Percentiles rank a stretch among this genome's conserved stretches.
These are phyloP conservation scores for Mortierella alpina DNA, from an alignment of 192 early-diverging fungal species.

Conservation along the genomic window DNA sequence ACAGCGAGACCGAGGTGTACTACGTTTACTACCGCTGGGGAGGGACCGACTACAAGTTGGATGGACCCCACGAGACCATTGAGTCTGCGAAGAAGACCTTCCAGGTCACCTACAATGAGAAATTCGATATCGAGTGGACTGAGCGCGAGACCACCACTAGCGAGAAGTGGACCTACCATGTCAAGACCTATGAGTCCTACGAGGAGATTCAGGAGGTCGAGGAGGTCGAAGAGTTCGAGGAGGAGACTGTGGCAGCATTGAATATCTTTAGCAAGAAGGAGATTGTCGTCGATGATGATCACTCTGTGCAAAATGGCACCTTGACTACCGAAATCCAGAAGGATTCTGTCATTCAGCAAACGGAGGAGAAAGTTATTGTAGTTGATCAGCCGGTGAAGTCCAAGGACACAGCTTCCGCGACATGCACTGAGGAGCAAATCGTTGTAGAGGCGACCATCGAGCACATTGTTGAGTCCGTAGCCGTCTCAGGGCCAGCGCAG, in stretches of 20 bases:
- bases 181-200: conserved; percentile 34
- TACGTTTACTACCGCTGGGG: no score
- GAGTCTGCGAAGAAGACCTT: conserved; percentile 36
- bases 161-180: conserved; percentile 34
- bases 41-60: conserved; percentile 29
- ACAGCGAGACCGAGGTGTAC: no score
- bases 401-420: background rate
- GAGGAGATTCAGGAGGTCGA: conserved; percentile 36
- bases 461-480: background rate
- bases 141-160: conserved; percentile 20
- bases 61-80: conserved; percentile 35
- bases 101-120: conserved; percentile 25
- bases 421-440: background rate
- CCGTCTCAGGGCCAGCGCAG: background rate
- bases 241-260: conserved; percentile 26
- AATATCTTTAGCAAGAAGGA: conserved; percentile 21
- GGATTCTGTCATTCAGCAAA: background rate
- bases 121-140: conserved; percentile 23
- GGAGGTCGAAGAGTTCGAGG: conserved; percentile 35
- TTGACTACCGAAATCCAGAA: no score
- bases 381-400: background rate
- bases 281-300: conserved; percentile 8
- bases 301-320: no score
- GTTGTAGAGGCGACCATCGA: background rate
- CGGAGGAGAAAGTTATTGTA: conserved; percentile 9